Evolutionary conservation across 1,284 basidiomycete species (phyloP), one percentile per base, ranked within the genome.

Genomic region (Naganishia sp.): DNA sequence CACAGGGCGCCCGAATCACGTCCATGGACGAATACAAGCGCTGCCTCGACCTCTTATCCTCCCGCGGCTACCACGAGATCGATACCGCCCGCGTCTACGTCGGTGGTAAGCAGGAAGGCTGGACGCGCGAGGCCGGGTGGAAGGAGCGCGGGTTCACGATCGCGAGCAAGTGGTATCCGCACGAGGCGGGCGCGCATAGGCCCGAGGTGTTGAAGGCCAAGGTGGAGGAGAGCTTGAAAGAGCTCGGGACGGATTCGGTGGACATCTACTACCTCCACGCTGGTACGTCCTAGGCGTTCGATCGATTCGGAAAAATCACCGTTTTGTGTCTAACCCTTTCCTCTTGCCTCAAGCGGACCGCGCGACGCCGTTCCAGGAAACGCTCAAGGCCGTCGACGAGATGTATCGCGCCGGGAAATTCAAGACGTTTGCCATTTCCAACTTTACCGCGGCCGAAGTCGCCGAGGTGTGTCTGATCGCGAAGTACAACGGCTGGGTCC

Each of bases 211-310:
- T 76, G 43, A 69, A 72, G 42, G 71, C 68, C 23, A 69, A 71
- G 46, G 63, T 76, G 45, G 69, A 76, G 7, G 71, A 73, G 54
- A 77, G 75, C 55, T 69, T 81, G 46, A 69, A 73, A 31, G 72
- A 77, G 18, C 62, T 82, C 35, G 71, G 75, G 1, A 76, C 79
- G 5, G 73, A 79, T 42, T 74, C 67, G 45, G 68, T 83, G 32
- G 83, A 85, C 49, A 80, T 85, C 69, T 85, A 79, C 75, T 86
- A 86, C 74, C 79, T 86, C 3, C 85, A 86, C 70, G 82, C 79
- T 2, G 62, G 62, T 55, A n/a, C 21, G 62, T 63, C 23, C 11
- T 2, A n/a, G n/a, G n/a, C n/a, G n/a, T n/a, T n/a, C n/a, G n/a
- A n/a, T n/a, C n/a, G n/a, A n/a, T n/a, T n/a, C n/a, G n/a, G n/a